Percentiles rank a stretch among this genome's conserved stretches.
These are phyloP conservation scores for Camptophora hylomeconis DNA, from an alignment of 2,329 filamentous ascomycete genomes.

Conservation along the genomic window DNA sequence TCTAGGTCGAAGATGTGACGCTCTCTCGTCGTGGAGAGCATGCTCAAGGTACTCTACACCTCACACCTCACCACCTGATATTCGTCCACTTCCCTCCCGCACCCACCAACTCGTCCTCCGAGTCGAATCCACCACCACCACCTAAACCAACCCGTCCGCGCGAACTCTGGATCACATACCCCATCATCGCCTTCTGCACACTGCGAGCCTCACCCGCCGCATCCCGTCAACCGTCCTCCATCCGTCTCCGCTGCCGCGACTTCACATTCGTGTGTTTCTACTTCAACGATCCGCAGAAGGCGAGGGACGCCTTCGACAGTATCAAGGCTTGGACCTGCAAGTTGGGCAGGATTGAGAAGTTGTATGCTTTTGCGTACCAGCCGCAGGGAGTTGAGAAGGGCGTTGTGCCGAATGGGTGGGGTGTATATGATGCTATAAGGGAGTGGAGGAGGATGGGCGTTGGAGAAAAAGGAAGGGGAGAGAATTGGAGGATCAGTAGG, in stretches of 20 bases:
- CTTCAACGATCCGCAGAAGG: conserved; percentile 57
- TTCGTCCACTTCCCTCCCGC: conserved; percentile 43
- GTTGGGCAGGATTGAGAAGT: conserved; percentile 68
- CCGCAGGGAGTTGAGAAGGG: conserved; percentile 56
- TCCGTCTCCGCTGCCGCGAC: conserved; percentile 80
- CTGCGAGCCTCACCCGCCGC: conserved; percentile 59
- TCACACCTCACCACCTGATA: conserved; percentile 52
- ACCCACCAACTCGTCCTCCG: conserved; percentile 24
- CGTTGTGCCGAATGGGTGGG: conserved; percentile 56
- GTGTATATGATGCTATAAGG: conserved; percentile 68
- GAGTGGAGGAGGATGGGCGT: conserved; percentile 85
- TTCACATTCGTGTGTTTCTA: conserved; percentile 90
- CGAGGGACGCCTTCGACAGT: conserved; percentile 75
- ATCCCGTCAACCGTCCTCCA: conserved; percentile 61
- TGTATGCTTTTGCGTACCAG: conserved; percentile 81
- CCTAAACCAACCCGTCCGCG: conserved; percentile 39
- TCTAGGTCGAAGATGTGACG: conserved; percentile 42
- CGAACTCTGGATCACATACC: conserved; percentile 89
- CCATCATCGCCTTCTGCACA: conserved; percentile 72
- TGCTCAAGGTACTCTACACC: conserved; percentile 46
- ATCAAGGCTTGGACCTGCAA: conserved; percentile 72
- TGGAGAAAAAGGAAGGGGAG: conserved; percentile 62
- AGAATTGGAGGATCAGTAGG: conserved; percentile 76
- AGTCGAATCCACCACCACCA: conserved; percentile 25
- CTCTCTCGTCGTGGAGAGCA: conserved; percentile 44